A percentile compares a stretch with the other conserved stretches of the same genome.
phyloP scores from a whole-genome alignment of 768 basidiomycete genomes.

The Russula brevipes region DNA sequence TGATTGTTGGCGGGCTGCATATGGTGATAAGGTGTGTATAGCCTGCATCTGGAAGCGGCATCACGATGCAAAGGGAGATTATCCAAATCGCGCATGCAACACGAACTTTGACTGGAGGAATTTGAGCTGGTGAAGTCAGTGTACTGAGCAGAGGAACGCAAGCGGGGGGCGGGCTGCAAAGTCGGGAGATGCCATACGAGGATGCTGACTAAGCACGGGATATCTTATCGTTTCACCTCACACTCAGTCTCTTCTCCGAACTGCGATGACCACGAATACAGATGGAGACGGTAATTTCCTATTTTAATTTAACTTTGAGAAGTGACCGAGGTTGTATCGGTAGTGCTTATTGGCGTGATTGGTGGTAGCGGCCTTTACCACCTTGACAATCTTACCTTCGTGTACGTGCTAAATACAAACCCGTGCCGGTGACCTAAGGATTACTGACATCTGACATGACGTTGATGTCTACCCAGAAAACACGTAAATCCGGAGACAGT shows the following conservation, averaged over 20 bases:
- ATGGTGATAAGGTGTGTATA: no score
- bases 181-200: no score
- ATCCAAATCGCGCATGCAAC: no score
- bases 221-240: not conserved
- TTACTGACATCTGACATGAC: no score
- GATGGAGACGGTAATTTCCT: conserved; percentile 7
- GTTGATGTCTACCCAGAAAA: conserved; percentile 43
- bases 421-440: not conserved
- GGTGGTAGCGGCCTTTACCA: conserved; percentile 92
- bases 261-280: conserved; percentile 2
- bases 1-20: no score
- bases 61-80: no score
- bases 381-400: conserved; percentile 80
- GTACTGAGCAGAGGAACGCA: no score
- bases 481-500: conserved; percentile 80
- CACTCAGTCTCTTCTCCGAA: not conserved
- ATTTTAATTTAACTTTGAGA: not conserved
- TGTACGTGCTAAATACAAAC: conserved; percentile 49
- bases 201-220: not conserved
- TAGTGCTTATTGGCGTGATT: conserved; percentile 83
- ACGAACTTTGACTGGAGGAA: no score
- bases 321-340: not conserved
- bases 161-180: no score
- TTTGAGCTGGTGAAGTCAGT: no score
- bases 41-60: no score